These are phyloP conservation scores for Epichloe hybrida DNA, from an alignment of 2,329 filamentous ascomycete genomes.

Conservation along the genomic window DNA sequence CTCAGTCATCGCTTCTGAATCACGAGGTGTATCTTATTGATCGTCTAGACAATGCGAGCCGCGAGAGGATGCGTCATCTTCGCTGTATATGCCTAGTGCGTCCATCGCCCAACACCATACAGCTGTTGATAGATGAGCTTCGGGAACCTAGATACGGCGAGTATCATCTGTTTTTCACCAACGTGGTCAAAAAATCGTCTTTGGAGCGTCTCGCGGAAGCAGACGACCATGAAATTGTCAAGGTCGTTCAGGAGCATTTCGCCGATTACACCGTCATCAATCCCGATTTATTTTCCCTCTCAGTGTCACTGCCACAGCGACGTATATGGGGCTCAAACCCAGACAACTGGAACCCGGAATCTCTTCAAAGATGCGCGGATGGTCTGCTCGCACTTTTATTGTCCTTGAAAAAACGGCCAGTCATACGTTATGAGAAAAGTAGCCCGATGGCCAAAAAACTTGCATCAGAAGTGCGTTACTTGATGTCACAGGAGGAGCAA, in stretches of 20 bases:
- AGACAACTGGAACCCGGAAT: slow-evolving; percentile 83
- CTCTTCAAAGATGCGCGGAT: slow-evolving; percentile 74
- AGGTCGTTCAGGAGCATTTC: slow-evolving; percentile 87
- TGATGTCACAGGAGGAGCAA: slow-evolving; percentile 89
- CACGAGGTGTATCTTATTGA: slow-evolving; percentile 98
- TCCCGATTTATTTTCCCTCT: slow-evolving; percentile 77
- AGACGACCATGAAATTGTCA: slow-evolving; percentile 94
- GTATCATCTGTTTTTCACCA: slow-evolving; percentile 95
- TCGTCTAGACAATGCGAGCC: slow-evolving; percentile 73
- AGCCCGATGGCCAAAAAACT: slow-evolving; percentile 85
- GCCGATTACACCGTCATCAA: slow-evolving; percentile 94
- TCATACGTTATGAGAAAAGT: slow-evolving; percentile 87
- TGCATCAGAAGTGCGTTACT: slow-evolving; percentile 81
- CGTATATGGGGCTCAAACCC: slow-evolving; percentile 70
- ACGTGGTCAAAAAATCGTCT: slow-evolving; percentile 95
- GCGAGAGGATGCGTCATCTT: slow-evolving; percentile 97
- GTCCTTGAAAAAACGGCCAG: slow-evolving; percentile 88
- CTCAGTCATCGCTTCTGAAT: slow-evolving; percentile 85
- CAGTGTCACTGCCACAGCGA: slow-evolving; percentile 57
- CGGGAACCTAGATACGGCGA: slow-evolving; percentile 95
- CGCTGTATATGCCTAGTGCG: slow-evolving; percentile 87
- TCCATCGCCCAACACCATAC: slow-evolving; percentile 83
- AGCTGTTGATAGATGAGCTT: slow-evolving; percentile 87
- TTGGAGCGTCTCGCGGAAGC: slow-evolving; percentile 89
- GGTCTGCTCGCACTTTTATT: slow-evolving; percentile 73